These are phyloP conservation scores for Helminthosporium solani DNA, from an alignment of 2,329 filamentous ascomycete genomes.

Conservation along the genomic window DNA sequence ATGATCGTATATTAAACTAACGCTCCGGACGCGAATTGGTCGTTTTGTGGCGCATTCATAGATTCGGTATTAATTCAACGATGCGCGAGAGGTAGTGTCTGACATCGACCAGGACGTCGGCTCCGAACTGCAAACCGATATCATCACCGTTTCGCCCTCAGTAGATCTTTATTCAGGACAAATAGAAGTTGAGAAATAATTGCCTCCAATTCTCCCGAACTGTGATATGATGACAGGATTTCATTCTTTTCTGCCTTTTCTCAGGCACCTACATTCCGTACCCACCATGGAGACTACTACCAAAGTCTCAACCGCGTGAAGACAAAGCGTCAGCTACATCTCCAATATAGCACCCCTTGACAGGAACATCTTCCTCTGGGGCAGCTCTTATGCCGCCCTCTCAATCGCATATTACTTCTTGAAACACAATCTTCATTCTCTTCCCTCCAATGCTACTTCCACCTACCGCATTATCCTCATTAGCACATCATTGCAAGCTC, in stretches of 20 bases:
- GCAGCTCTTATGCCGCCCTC: conserved; percentile 42
- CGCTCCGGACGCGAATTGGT: no score
- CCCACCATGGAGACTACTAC: no score
- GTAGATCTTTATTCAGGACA: neutral
- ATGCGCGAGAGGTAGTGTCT: conserved; percentile 6
- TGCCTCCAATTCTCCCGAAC: neutral
- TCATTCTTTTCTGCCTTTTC: no score
- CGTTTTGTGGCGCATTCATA: no score
- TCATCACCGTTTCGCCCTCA: neutral
- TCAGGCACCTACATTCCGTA: no score
- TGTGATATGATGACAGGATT: neutral
- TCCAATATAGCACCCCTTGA: neutral
- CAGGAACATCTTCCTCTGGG: conserved; percentile 41
- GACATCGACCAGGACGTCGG: neutral
- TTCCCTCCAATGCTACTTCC: conserved; percentile 21
- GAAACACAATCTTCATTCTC: conserved; percentile 29
- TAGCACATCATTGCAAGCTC: conserved; percentile 33
- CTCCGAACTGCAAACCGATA: neutral
- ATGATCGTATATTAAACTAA: no score
- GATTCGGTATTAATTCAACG: no score
- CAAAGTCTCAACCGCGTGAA: no score
- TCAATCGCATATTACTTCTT: conserved; percentile 41
- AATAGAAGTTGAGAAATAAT: neutral
- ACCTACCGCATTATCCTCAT: conserved; percentile 40
- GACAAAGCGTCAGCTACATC: neutral